Percentiles rank a stretch among this genome's conserved stretches.
Conservation (phyloP, 305 asterid species). For the Fraxinus baroniana region DNA sequence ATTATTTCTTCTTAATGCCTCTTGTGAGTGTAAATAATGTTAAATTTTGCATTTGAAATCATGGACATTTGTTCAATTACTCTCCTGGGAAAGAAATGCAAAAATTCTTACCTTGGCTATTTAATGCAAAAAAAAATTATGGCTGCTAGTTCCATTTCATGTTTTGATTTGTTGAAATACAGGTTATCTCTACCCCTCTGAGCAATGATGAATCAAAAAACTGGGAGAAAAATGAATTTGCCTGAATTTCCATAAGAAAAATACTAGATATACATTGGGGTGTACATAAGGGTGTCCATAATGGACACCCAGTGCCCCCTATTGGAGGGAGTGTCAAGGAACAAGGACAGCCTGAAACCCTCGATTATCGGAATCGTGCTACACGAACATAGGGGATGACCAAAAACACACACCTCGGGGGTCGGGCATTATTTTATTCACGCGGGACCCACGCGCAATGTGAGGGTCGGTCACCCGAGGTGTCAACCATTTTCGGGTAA, state of each 20-base stretch:
- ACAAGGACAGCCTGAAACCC: no score
- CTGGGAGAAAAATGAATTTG: not conserved
- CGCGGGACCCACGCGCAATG: no score
- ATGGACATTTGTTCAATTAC: not conserved
- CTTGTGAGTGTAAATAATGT: slow-evolving; percentile 23
- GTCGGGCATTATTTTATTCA: no score
- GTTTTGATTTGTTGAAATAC: not conserved
- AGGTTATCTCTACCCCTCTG: not conserved
- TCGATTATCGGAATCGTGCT: no score
- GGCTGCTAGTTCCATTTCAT: not conserved
- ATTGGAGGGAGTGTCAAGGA: no score
- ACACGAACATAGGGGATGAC: no score
- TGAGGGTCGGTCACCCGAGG: no score
- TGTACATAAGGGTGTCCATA: no score
- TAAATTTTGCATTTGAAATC: not conserved
- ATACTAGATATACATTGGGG: no score
- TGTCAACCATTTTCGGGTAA: no score
- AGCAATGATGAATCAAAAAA: not conserved
- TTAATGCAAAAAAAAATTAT: not conserved
- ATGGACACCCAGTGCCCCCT: no score
- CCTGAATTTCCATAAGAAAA: not conserved
- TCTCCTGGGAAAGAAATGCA: not conserved
- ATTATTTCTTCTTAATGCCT: slow-evolving; percentile 14
- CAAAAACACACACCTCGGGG: no score
- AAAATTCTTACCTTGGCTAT: not conserved